A percentile compares a stretch with the other conserved stretches of the same genome.
Conservation (phyloP, 2,329 filamentous ascomycete genomes). For the Penicillium janthinellum region DNA sequence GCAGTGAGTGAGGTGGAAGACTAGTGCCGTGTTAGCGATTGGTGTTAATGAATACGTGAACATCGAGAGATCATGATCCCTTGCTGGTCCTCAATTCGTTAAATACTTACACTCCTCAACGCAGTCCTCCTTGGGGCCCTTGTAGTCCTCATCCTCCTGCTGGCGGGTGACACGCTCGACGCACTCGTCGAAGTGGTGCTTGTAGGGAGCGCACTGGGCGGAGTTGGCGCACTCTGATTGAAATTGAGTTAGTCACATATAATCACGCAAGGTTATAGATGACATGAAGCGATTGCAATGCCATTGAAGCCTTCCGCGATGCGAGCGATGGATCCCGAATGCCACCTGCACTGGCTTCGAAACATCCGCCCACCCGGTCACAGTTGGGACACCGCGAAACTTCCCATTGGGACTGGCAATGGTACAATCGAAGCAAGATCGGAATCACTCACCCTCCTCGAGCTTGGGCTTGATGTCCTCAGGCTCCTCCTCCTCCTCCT, state of each 20-base stretch:
- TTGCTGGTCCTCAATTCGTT: neutral
- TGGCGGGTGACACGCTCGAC: constrained; percentile 82
- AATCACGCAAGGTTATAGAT: neutral
- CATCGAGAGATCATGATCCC: neutral
- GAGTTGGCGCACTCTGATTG: constrained; percentile 83
- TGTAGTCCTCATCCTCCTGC: constrained; percentile 68
- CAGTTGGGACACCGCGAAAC: neutral
- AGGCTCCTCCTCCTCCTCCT: constrained; percentile 79
- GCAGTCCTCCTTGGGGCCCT: constrained; percentile 85
- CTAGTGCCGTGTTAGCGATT: constrained; percentile 50
- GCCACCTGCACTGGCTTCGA: constrained; percentile 5
- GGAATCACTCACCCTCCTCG: constrained; percentile 77
- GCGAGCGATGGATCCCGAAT: constrained; percentile 7
- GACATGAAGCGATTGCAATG: constrained; percentile 13
- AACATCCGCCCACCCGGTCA: neutral
- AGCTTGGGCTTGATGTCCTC: constrained; percentile 85
- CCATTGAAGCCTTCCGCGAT: constrained; percentile 17
- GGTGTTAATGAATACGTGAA: neutral
- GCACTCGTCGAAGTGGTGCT: constrained; percentile 99
- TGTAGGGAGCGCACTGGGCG: constrained; percentile 78
- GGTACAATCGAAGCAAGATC: constrained; percentile 7
- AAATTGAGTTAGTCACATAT: constrained; percentile 8
- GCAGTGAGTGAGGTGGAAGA: constrained; percentile 99
- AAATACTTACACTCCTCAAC: constrained; percentile 92
- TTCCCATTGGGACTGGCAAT: neutral